Evolutionary conservation across 352 stramenopile species (phyloP).

Genomic region (Thraustochytrium sp.): DNA sequence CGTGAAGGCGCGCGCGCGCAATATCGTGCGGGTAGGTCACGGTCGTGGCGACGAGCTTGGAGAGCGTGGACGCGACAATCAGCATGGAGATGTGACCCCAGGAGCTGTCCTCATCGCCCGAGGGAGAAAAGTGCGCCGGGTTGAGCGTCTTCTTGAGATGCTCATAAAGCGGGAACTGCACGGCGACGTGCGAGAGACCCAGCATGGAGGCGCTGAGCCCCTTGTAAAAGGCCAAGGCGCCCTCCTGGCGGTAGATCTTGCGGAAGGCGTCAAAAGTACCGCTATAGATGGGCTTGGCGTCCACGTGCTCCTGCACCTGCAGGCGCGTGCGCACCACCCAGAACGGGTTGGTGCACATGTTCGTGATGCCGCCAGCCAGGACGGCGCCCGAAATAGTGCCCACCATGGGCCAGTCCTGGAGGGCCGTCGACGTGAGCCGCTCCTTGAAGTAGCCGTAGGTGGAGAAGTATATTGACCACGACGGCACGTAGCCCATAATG

Average conservation of each 20-base stretch:
- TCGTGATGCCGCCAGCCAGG: constrained; percentile 39
- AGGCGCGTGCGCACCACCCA: constrained; percentile 53
- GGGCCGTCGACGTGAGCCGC: background rate
- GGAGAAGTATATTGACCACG: constrained; percentile 34
- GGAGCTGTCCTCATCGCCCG: background rate
- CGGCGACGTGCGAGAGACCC: constrained; percentile 44
- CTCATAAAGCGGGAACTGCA: constrained; percentile 51
- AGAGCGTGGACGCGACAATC: constrained; percentile 38
- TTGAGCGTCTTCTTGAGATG: constrained; percentile 13
- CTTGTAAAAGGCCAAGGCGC: constrained; percentile 48
- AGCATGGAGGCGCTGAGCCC: constrained; percentile 8
- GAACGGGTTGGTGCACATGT: constrained; percentile 51
- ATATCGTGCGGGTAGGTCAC: constrained; percentile 50
- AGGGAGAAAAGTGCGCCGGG: background rate
- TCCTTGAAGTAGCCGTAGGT: constrained; percentile 27
- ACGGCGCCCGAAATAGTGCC: constrained; percentile 56
- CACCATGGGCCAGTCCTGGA: background rate
- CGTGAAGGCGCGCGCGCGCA: constrained; percentile 42
- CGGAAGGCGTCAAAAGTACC: constrained; percentile 35
- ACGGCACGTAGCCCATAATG: constrained; percentile 37
- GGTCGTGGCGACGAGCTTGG: constrained; percentile 55
- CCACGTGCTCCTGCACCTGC: constrained; percentile 48
- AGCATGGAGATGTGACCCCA: background rate
- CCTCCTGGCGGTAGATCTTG: constrained; percentile 47
- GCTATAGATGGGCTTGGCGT: constrained; percentile 50